phyloP scores from a whole-genome alignment of 176 grass and related monocot genomes.

The Typha latifolia region DNA sequence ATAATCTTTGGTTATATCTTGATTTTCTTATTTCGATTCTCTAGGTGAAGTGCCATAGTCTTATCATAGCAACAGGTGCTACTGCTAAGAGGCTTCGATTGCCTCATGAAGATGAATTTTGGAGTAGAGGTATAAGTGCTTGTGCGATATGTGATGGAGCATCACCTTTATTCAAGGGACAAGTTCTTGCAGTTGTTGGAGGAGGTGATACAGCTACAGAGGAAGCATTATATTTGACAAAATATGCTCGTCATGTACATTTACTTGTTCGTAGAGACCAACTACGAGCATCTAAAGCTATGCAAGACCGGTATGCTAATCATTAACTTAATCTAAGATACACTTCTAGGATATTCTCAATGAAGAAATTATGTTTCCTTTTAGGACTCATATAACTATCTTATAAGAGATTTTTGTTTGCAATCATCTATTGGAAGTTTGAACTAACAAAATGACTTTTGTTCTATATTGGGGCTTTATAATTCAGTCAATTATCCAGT shows the following conservation, averaged over 20 bases:
- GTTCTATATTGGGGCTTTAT: too few relatives aligned
- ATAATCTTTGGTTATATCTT: neutral
- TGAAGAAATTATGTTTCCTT: neutral
- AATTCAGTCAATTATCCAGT: too few relatives aligned
- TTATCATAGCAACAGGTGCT: constrained; percentile 95
- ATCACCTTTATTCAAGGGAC: constrained; percentile 76
- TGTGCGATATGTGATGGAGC: constrained; percentile 99
- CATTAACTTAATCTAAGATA: neutral
- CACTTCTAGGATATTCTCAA: neutral
- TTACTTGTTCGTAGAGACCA: constrained; percentile 69
- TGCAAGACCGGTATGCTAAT: constrained; percentile 83
- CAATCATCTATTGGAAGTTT: too few relatives aligned
- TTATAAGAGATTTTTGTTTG: too few relatives aligned
- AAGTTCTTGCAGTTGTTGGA: constrained; percentile 89
- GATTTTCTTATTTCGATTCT: neutral
- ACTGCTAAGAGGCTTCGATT: constrained; percentile 65
- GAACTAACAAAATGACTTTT: too few relatives aligned
- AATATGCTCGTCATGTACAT: constrained; percentile 94
- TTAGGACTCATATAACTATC: neutral
- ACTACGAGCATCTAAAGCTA: constrained; percentile 87
- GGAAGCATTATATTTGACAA: constrained; percentile 93
- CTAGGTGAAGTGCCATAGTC: constrained; percentile 75
- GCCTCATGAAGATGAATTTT: constrained; percentile 95
- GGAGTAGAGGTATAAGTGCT: constrained; percentile 97
- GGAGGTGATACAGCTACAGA: constrained; percentile 91